phyloP scores from a whole-genome alignment of 2,329 filamentous ascomycete species.

The Fusarium sp. region DNA sequence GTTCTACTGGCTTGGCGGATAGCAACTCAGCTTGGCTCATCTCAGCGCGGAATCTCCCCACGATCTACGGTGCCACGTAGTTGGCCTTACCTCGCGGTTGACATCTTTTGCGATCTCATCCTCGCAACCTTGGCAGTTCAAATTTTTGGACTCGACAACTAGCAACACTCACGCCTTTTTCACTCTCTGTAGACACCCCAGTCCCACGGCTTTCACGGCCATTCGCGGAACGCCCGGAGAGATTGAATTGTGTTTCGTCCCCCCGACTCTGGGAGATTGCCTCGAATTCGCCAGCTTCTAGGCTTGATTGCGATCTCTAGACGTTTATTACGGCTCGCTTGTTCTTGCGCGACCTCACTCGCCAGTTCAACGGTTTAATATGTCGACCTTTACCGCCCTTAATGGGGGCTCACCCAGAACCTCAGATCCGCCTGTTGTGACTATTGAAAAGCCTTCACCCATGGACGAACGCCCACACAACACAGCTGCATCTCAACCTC shows the following conservation, averaged over 20 bases:
- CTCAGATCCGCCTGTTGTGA: constrained; percentile 53
- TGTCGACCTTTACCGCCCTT: constrained; percentile 67
- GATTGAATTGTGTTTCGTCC: constrained; percentile 22
- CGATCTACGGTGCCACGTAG: constrained; percentile 16
- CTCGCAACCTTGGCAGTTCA: constrained; percentile 12
- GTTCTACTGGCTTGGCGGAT: constrained; percentile 9
- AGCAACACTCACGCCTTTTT: constrained; percentile 9
- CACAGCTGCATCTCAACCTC: constrained; percentile 45
- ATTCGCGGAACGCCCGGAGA: constrained; percentile 37
- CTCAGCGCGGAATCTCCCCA: constrained; percentile 23
- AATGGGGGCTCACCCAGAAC: constrained; percentile 64
- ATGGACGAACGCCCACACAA: constrained; percentile 53
- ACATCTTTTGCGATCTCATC: background rate
- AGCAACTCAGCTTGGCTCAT: constrained; percentile 8
- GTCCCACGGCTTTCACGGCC: constrained; percentile 23
- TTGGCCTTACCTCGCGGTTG: constrained; percentile 2
- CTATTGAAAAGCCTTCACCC: constrained; percentile 50
- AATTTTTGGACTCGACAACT: constrained; percentile 3
- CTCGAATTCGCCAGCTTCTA: constrained; percentile 12
- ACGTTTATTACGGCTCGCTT: constrained; percentile 7
- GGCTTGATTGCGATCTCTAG: constrained; percentile 10
- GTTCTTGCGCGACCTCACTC: constrained; percentile 9
- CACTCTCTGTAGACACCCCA: background rate
- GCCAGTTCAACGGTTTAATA: constrained; percentile 45
- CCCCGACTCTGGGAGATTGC: constrained; percentile 7